Evolutionary conservation across 73 alveolate species (phyloP).

Genomic region (Stentor coeruleus): DNA sequence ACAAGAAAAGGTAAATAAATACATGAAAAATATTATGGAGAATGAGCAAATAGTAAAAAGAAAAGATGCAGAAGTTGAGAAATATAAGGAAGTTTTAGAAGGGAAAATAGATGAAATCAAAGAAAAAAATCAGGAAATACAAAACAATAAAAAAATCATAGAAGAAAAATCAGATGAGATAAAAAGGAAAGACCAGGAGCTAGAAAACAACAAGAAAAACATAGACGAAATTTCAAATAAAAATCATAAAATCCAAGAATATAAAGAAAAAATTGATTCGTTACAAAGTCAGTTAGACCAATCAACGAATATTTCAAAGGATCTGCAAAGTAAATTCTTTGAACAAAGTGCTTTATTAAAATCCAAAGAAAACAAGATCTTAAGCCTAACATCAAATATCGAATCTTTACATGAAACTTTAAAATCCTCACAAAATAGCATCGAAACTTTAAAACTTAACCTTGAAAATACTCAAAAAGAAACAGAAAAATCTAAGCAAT

Average conservation of each 20-base stretch:
- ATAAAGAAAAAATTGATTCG: too few species aligned
- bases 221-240: too few species aligned
- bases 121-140: constrained; percentile 1
- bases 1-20: background rate
- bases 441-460: background rate
- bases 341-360: too few species aligned
- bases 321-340: background rate
- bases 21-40: constrained; percentile 11
- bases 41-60: too few species aligned
- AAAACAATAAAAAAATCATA: too few species aligned
- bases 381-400: background rate
- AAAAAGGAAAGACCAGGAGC: constrained; percentile 14
- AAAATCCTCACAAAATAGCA: background rate
- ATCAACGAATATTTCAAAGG: background rate
- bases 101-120: background rate
- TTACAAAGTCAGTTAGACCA: background rate
- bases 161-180: background rate
- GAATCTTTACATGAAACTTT: background rate
- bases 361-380: background rate
- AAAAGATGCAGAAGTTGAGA: too few species aligned
- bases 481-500: background rate
- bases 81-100: too few species aligned
- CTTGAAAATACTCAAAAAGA: background rate
- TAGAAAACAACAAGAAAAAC: background rate
- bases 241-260: background rate